Evolutionary conservation across 163 green algal genomes (phyloP), one percentile per base, ranked within the genome.

Genomic region (Chloroidium sp.): DNA sequence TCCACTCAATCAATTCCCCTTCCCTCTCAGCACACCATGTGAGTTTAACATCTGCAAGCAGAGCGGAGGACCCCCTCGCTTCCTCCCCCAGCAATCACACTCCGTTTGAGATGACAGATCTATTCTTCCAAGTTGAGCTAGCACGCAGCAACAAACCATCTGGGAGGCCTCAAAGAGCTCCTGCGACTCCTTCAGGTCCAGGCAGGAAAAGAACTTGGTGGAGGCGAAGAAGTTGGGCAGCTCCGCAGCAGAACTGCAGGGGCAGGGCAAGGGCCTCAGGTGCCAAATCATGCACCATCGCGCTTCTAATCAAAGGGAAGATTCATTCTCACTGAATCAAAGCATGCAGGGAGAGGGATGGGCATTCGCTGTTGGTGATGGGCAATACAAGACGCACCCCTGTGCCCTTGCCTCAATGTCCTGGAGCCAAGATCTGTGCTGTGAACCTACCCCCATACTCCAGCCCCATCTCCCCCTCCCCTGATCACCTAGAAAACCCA

Each of bases 151-250:
- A 36, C 62, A 62, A 59, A 93, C 83, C 80, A 88, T 85, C 76
- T 84, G 61, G 1, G 90, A 88, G n/a, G 79, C 81, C 61, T 89
- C 80, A 69, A 92, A 93, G 79, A 95, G 89, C 81, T 91, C 86
- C 80, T 86, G 79, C 2, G 88, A 90, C 79, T 94, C 89, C 78
- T 92, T 85, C 76, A 94, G 83, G 76, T 95, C 92, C 81, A 95
- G 84, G 77, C 89, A 92, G 1, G 89, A 86, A 81, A 95, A 94
- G 83, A 95, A 93, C 85, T 94, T 95, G 76, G 92, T 94, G 83
- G 82, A 90, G 79, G 91, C 87, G 81, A 95, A 93, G 81, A 95
- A 95, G 78, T 92, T 85, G 6, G 89, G 88, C 6, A 86, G 86
- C 75, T 92, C 88, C n/a, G 81, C 79, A 0, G 82, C 76, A 13